These are phyloP conservation scores for Diaporthe vexans DNA, from an alignment of 2,329 filamentous ascomycete genomes.

Conservation along the genomic window DNA sequence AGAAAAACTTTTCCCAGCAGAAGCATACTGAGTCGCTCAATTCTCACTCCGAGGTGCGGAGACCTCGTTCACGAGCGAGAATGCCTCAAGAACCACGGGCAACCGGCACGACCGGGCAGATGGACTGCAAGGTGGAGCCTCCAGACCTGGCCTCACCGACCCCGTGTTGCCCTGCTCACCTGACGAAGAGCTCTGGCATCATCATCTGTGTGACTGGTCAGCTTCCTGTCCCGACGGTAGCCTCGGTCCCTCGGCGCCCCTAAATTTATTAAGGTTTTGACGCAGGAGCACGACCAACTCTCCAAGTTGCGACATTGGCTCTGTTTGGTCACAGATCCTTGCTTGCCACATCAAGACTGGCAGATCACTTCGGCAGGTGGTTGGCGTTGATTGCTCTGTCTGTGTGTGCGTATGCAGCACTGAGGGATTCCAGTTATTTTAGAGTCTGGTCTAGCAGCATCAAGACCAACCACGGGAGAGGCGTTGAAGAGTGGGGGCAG, in stretches of 20 bases:
- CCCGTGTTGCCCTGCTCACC: constrained; percentile 22
- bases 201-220: constrained; percentile 19
- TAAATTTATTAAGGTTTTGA: constrained; percentile 16
- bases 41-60: constrained; percentile 4
- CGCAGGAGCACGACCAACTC: constrained; percentile 13
- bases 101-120: constrained; percentile 23
- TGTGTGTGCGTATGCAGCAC: not conserved
- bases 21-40: constrained; percentile 20
- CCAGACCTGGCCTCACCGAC: constrained; percentile 30
- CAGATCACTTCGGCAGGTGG: not conserved
- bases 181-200: not conserved
- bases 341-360: not conserved
- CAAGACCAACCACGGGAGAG: constrained; percentile 1
- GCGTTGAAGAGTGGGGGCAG: not conserved
- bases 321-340: not conserved
- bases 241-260: constrained; percentile 5
- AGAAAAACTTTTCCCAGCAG: not conserved
- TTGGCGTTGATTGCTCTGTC: not conserved
- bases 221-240: not conserved
- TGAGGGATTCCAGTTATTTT: not conserved
- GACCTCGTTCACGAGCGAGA: not conserved
- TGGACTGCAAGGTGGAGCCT: constrained; percentile 10
- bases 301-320: constrained; percentile 9
- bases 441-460: not conserved
- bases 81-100: constrained; percentile 12